Evolutionary conservation across 495 filamentous ascomycete genomes (phyloP).

Genomic region (Aspergillus olivimuriae): DNA sequence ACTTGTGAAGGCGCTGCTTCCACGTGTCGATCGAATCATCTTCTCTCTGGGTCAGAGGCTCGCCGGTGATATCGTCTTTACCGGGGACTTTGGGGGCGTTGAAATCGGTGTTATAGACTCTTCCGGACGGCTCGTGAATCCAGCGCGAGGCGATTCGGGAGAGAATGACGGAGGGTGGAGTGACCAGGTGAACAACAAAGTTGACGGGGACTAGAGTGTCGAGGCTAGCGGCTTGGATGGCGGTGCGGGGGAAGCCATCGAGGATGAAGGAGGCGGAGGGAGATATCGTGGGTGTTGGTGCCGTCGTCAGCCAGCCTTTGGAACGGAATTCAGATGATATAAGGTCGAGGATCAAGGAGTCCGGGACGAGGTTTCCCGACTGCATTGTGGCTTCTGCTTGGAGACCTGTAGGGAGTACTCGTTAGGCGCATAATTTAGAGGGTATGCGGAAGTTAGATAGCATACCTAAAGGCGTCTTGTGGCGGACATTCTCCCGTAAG

Average conservation of each 20-base stretch:
- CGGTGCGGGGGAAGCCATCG: conserved; percentile 92
- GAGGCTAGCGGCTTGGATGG: conserved; percentile 66
- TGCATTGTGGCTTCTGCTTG: conserved; percentile 85
- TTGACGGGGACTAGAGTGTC: conserved; percentile 84
- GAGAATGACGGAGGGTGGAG: conserved; percentile 65
- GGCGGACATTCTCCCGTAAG: conserved; percentile 85
- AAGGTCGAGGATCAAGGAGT: conserved; percentile 84
- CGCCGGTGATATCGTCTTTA: conserved; percentile 86
- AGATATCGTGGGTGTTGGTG: conserved; percentile 47
- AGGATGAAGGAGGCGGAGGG: conserved; percentile 86
- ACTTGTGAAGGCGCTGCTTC: conserved; percentile 68
- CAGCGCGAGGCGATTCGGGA: conserved; percentile 84
- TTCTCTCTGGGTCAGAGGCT: conserved; percentile 69
- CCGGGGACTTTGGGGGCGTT: conserved; percentile 76
- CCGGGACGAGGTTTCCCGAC: conserved; percentile 74
- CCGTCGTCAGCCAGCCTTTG: conserved; percentile 67
- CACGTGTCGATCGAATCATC: conserved; percentile 89
- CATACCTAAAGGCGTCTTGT: conserved; percentile 77
- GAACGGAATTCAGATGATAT: conserved; percentile 80
- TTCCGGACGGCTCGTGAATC: conserved; percentile 87
- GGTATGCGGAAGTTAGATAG: background rate
- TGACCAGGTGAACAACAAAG: conserved; percentile 61
- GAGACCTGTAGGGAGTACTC: conserved; percentile 51
- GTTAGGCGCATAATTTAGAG: conserved; percentile 3
- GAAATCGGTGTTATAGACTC: conserved; percentile 92